Evolutionary conservation across 805 yeast genomes (phyloP), one percentile per base, ranked within the genome.

Genomic region (Phaffomyces opuntiae): DNA sequence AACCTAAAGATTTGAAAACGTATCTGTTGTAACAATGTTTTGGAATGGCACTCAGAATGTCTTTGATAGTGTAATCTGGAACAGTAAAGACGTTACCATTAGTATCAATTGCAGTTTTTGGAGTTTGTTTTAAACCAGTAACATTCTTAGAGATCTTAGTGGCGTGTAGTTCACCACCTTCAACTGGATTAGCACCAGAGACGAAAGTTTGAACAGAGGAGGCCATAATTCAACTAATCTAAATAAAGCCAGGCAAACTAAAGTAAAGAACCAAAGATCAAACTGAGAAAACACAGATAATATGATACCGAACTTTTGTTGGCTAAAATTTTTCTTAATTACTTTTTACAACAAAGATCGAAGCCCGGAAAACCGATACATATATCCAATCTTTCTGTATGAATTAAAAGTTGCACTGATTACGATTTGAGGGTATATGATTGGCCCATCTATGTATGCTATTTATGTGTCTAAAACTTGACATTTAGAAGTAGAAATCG

Each of bases 1-100:
- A 79, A 37, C 67, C 68, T 40, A 79, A 56, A 4, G 83, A 77
- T 51, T 66, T 69, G 36, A 66, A 49, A 43, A 75, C 61, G 17
- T 75, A 67, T 65, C 83, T 71, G 51, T 79, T 73, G 54, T 77
- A 79, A 55, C 85, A 79, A 51, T 77, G 78, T 49, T 73, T 71
- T 52, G 85, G 85, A 53, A 79, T 78, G 34, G 78, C 79, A 42
- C 69, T 66, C 48, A 79, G 64, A 44, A 79, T 70, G 48, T 78
- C 81, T 61, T 73, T 75, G 57, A 79, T 78, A 49, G 81, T 65
- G 64, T 66, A 79, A 54, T 79, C 81, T n/a, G 85, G 85, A 5
- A 74, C 84, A 43, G 70, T 68, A 60, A 78, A 79, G 24, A 65
- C 73, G 25, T 74, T 68, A 41, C 85, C 85, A 49, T 65, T 55